Base-by-base conservation (phyloP, 1,139 yeast species). In the Pneumocystis murina region DNA sequence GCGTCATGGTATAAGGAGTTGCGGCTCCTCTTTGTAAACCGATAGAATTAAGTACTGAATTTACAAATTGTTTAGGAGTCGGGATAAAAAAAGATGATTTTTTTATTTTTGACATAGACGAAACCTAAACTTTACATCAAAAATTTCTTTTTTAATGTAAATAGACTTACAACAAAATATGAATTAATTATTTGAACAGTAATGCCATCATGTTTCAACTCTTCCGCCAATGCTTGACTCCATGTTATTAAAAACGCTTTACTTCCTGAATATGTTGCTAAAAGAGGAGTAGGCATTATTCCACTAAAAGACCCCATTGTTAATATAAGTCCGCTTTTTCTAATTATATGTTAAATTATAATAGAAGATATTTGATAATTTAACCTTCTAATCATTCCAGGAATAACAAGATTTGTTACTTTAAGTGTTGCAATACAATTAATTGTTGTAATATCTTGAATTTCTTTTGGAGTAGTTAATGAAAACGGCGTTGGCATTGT, bases 291-390 rank as follows among this genome's bases (percentile, higher is more conserved):
- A 64, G 98, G 98, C 63, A 88, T 79, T 68, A 90, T 80, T 1
- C 97, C 99, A 63, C 96, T 96, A 73, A 92, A 92, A 1, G 97
- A 91, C 54, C 98, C 97, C 97, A 92, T 89, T 58, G 95, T 90
- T 71, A 92, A 78, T 66, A 94, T 82, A 71, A 92, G 81, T 57
- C 96, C 96, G 67, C 82, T 80, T 38, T 76, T 64, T 58, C 57
- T 59, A 43, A 59, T 62, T 60, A 38, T 55, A 62, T 24, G 72
- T 69, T 65, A 72, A 48, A 20, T 48, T 24, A 48, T 24, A 33
- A 48, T 48, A 8, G 10, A 24, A 24, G 16, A 12, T 12, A 24
- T 20, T 20, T 24, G 28, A 40, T 20, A 12, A 24, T 48, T 48
- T 14, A 48, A 61, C 75, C 75, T 68, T n/a, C 78, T 74, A 62